These are phyloP conservation scores for Garcileccinum viscosum DNA, from an alignment of 1,284 basidiomycete genomes.

Conservation along the genomic window DNA sequence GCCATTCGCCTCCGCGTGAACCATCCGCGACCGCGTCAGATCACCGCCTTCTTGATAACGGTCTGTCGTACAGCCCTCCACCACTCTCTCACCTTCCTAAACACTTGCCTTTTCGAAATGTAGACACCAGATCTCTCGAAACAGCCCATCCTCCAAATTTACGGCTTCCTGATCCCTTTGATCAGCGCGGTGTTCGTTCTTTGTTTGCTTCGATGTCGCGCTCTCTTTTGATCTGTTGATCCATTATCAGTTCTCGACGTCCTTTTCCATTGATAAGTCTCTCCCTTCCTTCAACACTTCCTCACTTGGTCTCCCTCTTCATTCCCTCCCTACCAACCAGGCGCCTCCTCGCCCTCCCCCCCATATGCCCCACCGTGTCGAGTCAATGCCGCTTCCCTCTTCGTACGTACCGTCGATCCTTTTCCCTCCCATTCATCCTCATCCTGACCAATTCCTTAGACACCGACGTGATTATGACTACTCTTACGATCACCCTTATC, in stretches of 20 bases:
- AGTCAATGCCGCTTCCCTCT: constrained; percentile 36
- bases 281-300: constrained; percentile 19
- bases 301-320: constrained; percentile 25
- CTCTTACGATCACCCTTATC: constrained; percentile 47
- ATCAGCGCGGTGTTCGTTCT: constrained; percentile 45
- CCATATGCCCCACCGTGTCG: constrained; percentile 43
- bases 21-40: constrained; percentile 35
- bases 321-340: constrained; percentile 12
- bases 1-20: constrained; percentile 28
- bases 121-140: constrained; percentile 41
- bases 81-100: constrained; percentile 34
- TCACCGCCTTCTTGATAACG: constrained; percentile 42
- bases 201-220: constrained; percentile 44
- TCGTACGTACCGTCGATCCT: constrained; percentile 34
- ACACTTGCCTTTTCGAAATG: constrained; percentile 35
- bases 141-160: constrained; percentile 41
- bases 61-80: constrained; percentile 34
- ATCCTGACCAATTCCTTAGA: constrained; percentile 30
- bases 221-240: constrained; percentile 46
- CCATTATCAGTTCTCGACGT: constrained; percentile 44
- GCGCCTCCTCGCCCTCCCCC: constrained; percentile 5
- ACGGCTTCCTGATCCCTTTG: constrained; percentile 43
- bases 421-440: constrained; percentile 5
- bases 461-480: constrained; percentile 49
- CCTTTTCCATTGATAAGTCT: constrained; percentile 42